Evolutionary conservation across 2,329 filamentous ascomycete species (phyloP).

Genomic region (Aspergillus fructus): DNA sequence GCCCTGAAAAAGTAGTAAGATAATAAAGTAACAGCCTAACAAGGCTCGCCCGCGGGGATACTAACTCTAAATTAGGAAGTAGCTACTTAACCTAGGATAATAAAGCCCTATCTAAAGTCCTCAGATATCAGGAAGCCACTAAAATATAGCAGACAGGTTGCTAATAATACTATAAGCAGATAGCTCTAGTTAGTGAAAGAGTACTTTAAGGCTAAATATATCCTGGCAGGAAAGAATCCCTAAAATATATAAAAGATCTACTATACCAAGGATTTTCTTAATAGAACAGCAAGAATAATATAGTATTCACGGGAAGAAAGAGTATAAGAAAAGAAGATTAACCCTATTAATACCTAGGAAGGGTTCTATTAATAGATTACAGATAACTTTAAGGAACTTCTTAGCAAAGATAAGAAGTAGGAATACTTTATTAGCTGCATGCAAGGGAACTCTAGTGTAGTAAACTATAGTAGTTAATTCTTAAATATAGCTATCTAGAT

Average conservation of each 20-base stretch:
- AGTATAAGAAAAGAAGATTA: not conserved
- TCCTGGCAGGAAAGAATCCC: not conserved
- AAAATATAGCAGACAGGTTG: not conserved
- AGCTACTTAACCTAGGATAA: too few species aligned
- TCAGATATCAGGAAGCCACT: not conserved
- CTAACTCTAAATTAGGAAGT: too few species aligned
- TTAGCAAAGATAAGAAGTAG: not conserved
- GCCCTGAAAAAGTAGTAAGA: accelerated
- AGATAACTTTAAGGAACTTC: not conserved
- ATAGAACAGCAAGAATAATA: not conserved
- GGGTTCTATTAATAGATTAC: not conserved
- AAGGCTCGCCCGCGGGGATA: too few species aligned
- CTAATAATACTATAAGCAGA: not conserved
- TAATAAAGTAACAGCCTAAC: too few species aligned
- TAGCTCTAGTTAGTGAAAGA: not conserved
- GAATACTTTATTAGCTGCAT: not conserved
- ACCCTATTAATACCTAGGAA: not conserved
- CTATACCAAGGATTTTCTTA: not conserved
- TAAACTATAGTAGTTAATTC: not conserved
- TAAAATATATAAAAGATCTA: not conserved
- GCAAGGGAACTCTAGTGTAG: not conserved
- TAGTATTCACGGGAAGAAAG: not conserved
- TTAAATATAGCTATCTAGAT: not conserved
- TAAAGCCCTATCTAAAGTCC: not conserved
- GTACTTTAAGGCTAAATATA: not conserved